A percentile compares a stretch with the other conserved stretches of the same genome.
Evolutionary conservation across 1,139 yeast genomes (phyloP).

Genomic region (Candida sanyaensis): DNA sequence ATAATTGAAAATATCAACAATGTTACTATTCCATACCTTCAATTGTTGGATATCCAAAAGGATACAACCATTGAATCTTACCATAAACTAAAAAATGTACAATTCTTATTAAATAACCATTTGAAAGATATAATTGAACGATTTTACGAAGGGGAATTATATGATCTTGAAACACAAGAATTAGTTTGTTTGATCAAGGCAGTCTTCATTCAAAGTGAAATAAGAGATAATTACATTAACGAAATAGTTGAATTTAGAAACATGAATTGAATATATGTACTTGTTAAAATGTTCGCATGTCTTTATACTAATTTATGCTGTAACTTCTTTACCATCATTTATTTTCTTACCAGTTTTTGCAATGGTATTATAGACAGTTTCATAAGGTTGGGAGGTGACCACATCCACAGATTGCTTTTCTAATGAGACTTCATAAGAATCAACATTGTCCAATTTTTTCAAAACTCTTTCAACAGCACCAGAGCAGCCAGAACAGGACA

Average conservation of each 20-base stretch:
- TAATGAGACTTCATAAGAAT: slow-evolving; percentile 69
- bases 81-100: slow-evolving; percentile 46
- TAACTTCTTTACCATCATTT: slow-evolving; percentile 56
- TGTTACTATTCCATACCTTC: slow-evolving; percentile 19
- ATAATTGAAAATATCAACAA: slow-evolving; percentile 25
- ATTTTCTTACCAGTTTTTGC: slow-evolving; percentile 91
- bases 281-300: not conserved
- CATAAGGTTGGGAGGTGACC: slow-evolving; percentile 62
- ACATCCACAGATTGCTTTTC: slow-evolving; percentile 86
- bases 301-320: not conserved
- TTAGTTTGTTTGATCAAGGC: slow-evolving; percentile 55
- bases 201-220: slow-evolving; percentile 71
- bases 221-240: slow-evolving; percentile 58
- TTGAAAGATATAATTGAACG: slow-evolving; percentile 69
- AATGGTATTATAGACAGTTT: slow-evolving; percentile 75
- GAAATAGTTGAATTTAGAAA: slow-evolving; percentile 50
- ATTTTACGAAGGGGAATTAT: slow-evolving; percentile 74
- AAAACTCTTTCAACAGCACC: slow-evolving; percentile 83
- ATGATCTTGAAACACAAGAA: slow-evolving; percentile 69
- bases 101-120: slow-evolving; percentile 52
- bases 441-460: slow-evolving; percentile 71
- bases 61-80: slow-evolving; percentile 27
- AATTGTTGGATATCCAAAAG: slow-evolving; percentile 17
- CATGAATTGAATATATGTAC: slow-evolving; percentile 12
- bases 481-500: slow-evolving; percentile 89